Evolutionary conservation across 352 stramenopile genomes (phyloP).

Genomic region (Sclerospora graminicola): DNA sequence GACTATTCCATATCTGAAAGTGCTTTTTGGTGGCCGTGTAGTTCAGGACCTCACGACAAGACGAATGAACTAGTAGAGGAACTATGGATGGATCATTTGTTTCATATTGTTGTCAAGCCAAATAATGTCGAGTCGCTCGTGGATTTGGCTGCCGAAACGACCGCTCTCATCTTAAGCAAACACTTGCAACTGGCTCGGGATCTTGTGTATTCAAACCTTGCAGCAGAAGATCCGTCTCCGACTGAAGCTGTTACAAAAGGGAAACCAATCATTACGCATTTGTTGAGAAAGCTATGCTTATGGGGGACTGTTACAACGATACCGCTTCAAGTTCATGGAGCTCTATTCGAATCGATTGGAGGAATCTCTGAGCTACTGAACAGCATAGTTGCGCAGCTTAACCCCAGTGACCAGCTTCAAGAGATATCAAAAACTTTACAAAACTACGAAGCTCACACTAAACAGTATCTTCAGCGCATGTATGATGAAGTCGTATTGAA

Average conservation of each 20-base stretch:
- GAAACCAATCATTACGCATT: slow-evolving; percentile 49
- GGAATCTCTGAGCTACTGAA: slow-evolving; percentile 64
- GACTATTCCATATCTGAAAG: slow-evolving; percentile 69
- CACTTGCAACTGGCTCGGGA: slow-evolving; percentile 71
- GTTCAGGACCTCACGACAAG: slow-evolving; percentile 7
- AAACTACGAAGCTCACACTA: slow-evolving; percentile 34
- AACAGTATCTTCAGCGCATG: slow-evolving; percentile 55
- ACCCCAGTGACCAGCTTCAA: slow-evolving; percentile 15
- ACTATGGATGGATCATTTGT: slow-evolving; percentile 69
- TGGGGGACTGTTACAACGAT: slow-evolving; percentile 59
- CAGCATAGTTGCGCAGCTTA: slow-evolving; percentile 23
- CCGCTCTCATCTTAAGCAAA: slow-evolving; percentile 64
- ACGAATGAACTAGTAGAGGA: slow-evolving; percentile 20
- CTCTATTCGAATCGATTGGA: slow-evolving; percentile 74
- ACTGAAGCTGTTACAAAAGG: slow-evolving; percentile 26
- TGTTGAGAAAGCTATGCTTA: slow-evolving; percentile 49
- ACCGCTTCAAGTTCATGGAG: slow-evolving; percentile 66
- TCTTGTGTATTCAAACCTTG: slow-evolving; percentile 40
- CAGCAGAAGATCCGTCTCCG: slow-evolving; percentile 7
- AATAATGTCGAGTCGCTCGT: slow-evolving; percentile 52
- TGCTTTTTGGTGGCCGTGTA: slow-evolving; percentile 76
- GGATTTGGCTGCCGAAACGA: slow-evolving; percentile 65
- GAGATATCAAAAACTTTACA: slow-evolving; percentile 30
- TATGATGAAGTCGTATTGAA: slow-evolving; percentile 65
- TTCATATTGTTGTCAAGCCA: slow-evolving; percentile 50